Percentiles rank a stretch among this genome's conserved stretches.
Conservation (phyloP, 176 grass and related monocot species). For the Triticum timopheevii region DNA sequence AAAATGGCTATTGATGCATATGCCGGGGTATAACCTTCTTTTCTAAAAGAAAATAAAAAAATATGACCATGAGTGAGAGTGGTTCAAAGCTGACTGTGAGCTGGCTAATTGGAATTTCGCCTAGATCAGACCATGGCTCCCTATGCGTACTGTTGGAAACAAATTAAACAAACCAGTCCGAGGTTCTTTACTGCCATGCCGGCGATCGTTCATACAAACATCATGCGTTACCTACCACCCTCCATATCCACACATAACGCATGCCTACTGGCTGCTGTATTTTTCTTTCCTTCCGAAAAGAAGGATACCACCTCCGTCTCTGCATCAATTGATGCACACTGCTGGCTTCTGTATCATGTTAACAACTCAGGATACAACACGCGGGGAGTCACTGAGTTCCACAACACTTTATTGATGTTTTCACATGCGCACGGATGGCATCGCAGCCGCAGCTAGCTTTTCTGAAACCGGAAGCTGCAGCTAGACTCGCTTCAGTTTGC, state of each 20-base stretch:
- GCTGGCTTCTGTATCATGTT: not conserved
- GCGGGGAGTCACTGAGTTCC: not conserved
- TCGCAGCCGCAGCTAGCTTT: too few relatives aligned
- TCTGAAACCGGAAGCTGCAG: not conserved
- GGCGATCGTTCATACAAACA: not conserved
- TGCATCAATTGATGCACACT: too few relatives aligned
- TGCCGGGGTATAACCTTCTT: too few relatives aligned
- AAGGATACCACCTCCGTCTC: too few relatives aligned
- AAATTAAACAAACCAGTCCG: not conserved
- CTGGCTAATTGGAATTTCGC: not conserved
- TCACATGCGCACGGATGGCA: not conserved
- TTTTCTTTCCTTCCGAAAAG: too few relatives aligned
- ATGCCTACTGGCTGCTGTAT: not conserved
- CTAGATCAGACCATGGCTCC: not conserved
- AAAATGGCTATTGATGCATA: too few relatives aligned
- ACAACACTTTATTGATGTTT: not conserved
- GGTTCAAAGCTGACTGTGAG: not conserved
- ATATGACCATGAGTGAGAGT: not conserved
- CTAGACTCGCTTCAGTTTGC: slow-evolving; percentile 23
- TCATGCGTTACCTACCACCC: slow-evolving; percentile 26
- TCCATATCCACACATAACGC: not conserved
- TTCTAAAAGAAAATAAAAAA: not conserved
- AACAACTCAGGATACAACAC: not conserved
- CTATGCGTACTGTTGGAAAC: not conserved
- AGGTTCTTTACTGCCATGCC: not conserved